Percentiles rank a stretch among this genome's conserved stretches.
These are phyloP conservation scores for Penicillium diatomitis DNA, from an alignment of 495 filamentous ascomycete genomes.

Conservation along the genomic window DNA sequence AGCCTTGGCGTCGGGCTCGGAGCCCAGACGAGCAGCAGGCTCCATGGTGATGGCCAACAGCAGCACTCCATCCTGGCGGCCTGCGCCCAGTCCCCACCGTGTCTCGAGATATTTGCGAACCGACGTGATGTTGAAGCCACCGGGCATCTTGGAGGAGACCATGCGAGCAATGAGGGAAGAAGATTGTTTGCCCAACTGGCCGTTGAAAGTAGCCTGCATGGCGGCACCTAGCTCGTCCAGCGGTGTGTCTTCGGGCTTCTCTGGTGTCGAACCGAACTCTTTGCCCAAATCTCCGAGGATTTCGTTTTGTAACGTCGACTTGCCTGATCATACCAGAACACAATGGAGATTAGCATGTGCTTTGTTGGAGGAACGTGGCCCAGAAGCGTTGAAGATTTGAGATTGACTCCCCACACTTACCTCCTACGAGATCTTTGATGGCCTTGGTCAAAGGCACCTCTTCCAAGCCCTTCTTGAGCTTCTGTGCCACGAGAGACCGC, in stretches of 20 bases:
- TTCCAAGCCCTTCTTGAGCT: constrained; percentile 84
- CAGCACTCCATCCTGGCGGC: constrained; percentile 86
- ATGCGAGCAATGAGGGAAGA: constrained; percentile 86
- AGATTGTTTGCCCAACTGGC: constrained; percentile 94
- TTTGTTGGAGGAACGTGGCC: too few species aligned
- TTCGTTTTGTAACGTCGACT: constrained; percentile 96
- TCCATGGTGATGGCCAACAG: constrained; percentile 88
- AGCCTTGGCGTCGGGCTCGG: constrained; percentile 82
- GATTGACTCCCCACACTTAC: constrained; percentile 41
- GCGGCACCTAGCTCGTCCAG: constrained; percentile 90
- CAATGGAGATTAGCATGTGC: background rate
- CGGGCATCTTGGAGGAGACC: constrained; percentile 98
- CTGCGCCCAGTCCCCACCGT: constrained; percentile 79
- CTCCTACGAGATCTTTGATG: constrained; percentile 97
- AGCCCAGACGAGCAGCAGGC: constrained; percentile 75
- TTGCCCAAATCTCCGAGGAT: constrained; percentile 94
- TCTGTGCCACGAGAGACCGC: constrained; percentile 89
- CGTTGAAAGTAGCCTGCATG: constrained; percentile 97
- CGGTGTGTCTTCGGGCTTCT: constrained; percentile 96
- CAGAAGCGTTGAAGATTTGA: too few species aligned
- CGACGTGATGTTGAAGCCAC: constrained; percentile 95
- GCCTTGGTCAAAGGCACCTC: constrained; percentile 94
- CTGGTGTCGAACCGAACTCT: constrained; percentile 95
- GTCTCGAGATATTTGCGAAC: constrained; percentile 92
- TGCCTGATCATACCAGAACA: constrained; percentile 46